A percentile compares a stretch with the other conserved stretches of the same genome.
Conservation (phyloP, 768 basidiomycete genomes). For the Termitomyces sp. region DNA sequence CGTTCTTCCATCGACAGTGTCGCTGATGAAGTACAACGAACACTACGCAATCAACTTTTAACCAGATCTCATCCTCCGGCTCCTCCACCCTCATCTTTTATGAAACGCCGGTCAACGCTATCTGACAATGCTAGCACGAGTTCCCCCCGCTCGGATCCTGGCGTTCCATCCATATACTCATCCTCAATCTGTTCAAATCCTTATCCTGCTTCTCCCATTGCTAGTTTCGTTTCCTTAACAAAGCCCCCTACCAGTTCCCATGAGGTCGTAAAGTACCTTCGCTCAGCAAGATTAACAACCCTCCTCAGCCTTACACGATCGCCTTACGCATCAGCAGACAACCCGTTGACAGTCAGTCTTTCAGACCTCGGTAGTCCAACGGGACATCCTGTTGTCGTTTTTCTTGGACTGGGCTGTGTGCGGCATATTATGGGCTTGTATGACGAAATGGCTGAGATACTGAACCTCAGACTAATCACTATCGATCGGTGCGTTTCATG, state of each 20-base stretch:
- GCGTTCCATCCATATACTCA: constrained; percentile 47
- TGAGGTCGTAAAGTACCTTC: constrained; percentile 81
- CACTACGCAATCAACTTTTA: constrained; percentile 56
- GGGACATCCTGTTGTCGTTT: constrained; percentile 89
- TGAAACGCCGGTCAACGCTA: constrained; percentile 46
- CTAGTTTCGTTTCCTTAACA: constrained; percentile 35
- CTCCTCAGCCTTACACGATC: constrained; percentile 74
- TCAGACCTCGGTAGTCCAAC: constrained; percentile 85
- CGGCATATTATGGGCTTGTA: constrained; percentile 93
- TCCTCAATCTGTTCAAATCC: constrained; percentile 45
- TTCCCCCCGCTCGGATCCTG: constrained; percentile 55
- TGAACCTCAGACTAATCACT: constrained; percentile 86
- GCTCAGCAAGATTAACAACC: constrained; percentile 82
- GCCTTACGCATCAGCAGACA: constrained; percentile 72
- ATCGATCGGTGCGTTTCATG: constrained; percentile 72
- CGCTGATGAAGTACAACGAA: constrained; percentile 74
- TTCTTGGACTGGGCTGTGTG: constrained; percentile 91
- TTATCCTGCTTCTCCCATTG: constrained; percentile 45
- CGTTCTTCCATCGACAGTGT: constrained; percentile 89
- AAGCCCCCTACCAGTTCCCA: constrained; percentile 53
- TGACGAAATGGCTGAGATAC: constrained; percentile 90
- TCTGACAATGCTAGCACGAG: constrained; percentile 55
- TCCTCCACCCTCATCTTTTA: constrained; percentile 35
- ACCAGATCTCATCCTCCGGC: constrained; percentile 30
- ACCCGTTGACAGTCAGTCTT: constrained; percentile 82